Evolutionary conservation across 352 stramenopile species (phyloP), one percentile per base, ranked within the genome.

Genomic region (Thalassiosira allenii): DNA sequence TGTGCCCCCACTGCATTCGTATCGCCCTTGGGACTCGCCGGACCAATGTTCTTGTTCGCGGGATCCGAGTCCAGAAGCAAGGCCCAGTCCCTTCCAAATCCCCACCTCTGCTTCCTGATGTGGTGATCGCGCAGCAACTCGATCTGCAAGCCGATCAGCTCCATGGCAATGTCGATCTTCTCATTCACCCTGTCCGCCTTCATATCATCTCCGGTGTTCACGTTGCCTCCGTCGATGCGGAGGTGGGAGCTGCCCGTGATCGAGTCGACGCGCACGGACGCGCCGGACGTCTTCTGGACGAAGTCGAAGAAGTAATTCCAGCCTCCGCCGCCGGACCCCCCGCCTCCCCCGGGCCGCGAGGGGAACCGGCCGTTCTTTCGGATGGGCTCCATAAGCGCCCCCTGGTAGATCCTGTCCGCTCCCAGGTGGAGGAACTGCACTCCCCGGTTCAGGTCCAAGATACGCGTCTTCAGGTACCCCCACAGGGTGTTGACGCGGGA

Each of bases 21-120:
- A n/a, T n/a, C 47, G 59, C 29, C 20, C 17, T 54, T 68, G 25
- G 68, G 22, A 67, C 20, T 59, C 9, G 41, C 23, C 40, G 41
- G 0, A 23, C 20, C 33, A 37, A 23, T 20, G 2, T 30, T 51
- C 29, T 77, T 75, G 22, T 63, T 69, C 5, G 47, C 33, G 47
- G 43, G 33, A 64, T 76, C 62, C 1, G 53, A 72, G 27, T 84
- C 78, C n/a, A 86, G 58, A 20, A 85, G 75, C 27, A 91, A 66
- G 8, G 88, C 79, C 90, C 90, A 94, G 72, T 94, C 90, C 44
- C 87, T 65, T 30, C 90, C 90, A 77, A 93, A 94, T 22, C 89
- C 86, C 90, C 90, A 94, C 32, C 73, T 79, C 40, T 92, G 77
- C 51, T 89, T 63, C 29, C 90, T 69, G 69, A 89, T 91, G 57